These are phyloP conservation scores for Oryza punctata DNA, from an alignment of 176 grass and related monocot genomes.

Conservation along the genomic window DNA sequence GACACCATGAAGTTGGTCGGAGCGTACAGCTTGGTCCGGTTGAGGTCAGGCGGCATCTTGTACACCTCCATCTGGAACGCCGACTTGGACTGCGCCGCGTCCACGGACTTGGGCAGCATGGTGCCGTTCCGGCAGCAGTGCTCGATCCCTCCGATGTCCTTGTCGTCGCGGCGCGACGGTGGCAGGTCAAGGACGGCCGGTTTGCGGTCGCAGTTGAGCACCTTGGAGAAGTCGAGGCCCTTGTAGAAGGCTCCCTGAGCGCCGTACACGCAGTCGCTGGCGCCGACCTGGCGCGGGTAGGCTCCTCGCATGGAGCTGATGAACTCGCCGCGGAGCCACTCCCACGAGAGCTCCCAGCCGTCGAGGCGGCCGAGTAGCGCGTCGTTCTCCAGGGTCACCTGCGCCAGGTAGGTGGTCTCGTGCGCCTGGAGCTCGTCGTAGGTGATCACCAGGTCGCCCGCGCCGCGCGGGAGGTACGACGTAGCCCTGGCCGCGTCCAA, in stretches of 20 bases:
- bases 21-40: conserved; percentile 47
- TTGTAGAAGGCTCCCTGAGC: conserved; percentile 54
- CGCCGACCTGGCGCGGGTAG: conserved; percentile 49
- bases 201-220: conserved; percentile 59
- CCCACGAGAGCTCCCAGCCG: conserved; percentile 70
- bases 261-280: conserved; percentile 57
- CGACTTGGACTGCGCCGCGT: conserved; percentile 53
- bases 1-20: conserved; percentile 58
- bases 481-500: background rate
- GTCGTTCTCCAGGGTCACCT: conserved; percentile 67
- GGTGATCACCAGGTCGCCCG: conserved; percentile 67
- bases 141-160: conserved; percentile 38
- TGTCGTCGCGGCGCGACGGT: conserved; percentile 46
- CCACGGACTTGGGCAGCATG: conserved; percentile 67
- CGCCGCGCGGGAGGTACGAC: conserved; percentile 37
- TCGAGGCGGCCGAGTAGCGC: conserved; percentile 63
- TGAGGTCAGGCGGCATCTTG: conserved; percentile 87
- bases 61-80: conserved; percentile 87
- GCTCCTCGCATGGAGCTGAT: conserved; percentile 66
- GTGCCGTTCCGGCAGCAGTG: conserved; percentile 88
- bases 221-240: conserved; percentile 68
- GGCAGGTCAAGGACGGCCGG: conserved; percentile 62
- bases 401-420: conserved; percentile 57
- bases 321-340: conserved; percentile 67
- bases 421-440: conserved; percentile 73